Base-by-base conservation (phyloP, 208 protist genomes). In the Tritrichomonas musculus region DNA sequence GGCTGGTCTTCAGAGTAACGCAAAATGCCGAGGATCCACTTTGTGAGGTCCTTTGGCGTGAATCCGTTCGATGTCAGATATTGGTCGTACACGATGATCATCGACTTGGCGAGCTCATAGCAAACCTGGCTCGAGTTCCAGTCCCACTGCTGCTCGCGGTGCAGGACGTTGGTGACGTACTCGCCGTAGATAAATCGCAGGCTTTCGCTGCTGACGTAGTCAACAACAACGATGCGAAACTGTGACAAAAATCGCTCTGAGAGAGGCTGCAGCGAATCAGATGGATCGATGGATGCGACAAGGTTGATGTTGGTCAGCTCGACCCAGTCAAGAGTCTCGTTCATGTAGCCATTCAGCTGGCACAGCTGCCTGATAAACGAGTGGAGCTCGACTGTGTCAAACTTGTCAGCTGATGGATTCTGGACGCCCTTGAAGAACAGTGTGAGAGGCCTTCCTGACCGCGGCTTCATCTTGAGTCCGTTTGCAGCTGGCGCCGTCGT, bases 331-430 rank as follows among this genome's bases (percentile, higher is more conserved):
- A 88, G 47, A n/a, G 17, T 39, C 5, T 88, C 77, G 39, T 88
- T 88, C 77, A 88, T 88, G n/a, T 47, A 88, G 1, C 77, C 77
- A 57, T 88, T 88, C 11, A 88, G 47, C 17, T 88, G 77, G n/a
- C 41, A 53, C 0, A 99, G 93, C 96, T 99, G 98, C 95, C 99
- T 98, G 49, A 99, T 96, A 55, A 99, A 97, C 0, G 97, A 97
- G 93, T 99, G 97, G n/a, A 99, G 94, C 95, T 99, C 97, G 60
- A 98, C 97, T 30, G 98, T 99, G 92, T 97, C 98, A 96, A 99
- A 99, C 94, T 97, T 97, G 96, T 99, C 98, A 14, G 98, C 98
- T 95, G 97, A 97, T 14, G 98, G 98, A 92, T 99, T 95, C 95
- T 99, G 99, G 60, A 99, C 95, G 94, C 99, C 98, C 96, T 93